Evolutionary conservation across 1,284 basidiomycete genomes (phyloP).

Genomic region (Irpex rosettiformis): DNA sequence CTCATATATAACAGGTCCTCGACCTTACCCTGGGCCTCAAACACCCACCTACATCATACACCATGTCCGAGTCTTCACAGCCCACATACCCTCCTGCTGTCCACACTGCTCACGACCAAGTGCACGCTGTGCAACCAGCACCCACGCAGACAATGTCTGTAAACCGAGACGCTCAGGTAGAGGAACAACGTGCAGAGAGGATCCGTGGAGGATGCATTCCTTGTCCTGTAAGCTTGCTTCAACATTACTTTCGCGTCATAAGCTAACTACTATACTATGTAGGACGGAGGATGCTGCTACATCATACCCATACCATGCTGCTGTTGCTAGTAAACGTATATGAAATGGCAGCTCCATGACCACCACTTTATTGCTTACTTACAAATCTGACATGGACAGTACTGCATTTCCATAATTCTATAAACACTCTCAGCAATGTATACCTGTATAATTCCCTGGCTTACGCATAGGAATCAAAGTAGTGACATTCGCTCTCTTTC

Average conservation of each 20-base stretch:
- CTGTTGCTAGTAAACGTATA: no score
- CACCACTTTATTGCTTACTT: no score
- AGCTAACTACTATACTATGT: background rate
- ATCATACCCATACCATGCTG: constrained; percentile 16
- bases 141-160: constrained; percentile 3
- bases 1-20: no score
- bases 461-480: no score
- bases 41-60: background rate
- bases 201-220: constrained; percentile 16
- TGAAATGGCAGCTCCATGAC: no score
- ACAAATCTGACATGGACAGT: no score
- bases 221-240: constrained; percentile 10
- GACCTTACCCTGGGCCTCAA: no score
- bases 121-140: constrained; percentile 5
- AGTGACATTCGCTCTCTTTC: no score
- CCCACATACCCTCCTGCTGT: constrained; percentile 10
- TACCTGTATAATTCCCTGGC: no score
- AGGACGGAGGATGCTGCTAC: constrained; percentile 14
- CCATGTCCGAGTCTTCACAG: background rate
- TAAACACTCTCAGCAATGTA: no score
- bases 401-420: no score
- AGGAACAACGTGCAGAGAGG: constrained; percentile 10
- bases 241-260: background rate
- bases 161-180: background rate
- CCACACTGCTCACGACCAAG: constrained; percentile 5